These are phyloP conservation scores for Boletus hoseneyae DNA, from an alignment of 1,284 basidiomycete species.

Conservation along the genomic window DNA sequence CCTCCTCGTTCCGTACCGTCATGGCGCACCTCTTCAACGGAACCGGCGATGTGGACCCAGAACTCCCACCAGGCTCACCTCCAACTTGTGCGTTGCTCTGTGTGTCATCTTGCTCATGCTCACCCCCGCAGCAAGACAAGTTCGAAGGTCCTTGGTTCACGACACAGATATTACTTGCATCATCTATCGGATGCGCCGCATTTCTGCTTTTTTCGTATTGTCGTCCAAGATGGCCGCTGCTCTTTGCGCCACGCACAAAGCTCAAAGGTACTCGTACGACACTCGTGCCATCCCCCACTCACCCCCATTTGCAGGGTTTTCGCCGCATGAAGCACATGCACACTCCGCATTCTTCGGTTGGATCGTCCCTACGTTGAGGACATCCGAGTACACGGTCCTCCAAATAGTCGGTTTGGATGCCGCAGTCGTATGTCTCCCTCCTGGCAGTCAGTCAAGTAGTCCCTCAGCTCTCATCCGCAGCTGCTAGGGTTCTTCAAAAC, in stretches of 20 bases:
- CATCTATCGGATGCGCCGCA: constrained; percentile 72
- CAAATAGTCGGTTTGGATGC: constrained; percentile 97
- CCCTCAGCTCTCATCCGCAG: constrained; percentile 39
- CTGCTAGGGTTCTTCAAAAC: constrained; percentile 95
- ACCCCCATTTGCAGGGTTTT: constrained; percentile 58
- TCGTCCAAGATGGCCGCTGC: constrained; percentile 81
- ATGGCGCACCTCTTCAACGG: constrained; percentile 12
- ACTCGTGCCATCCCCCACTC: neutral
- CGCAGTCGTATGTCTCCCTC: constrained; percentile 65
- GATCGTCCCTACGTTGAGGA: constrained; percentile 89
- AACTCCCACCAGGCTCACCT: constrained; percentile 54
- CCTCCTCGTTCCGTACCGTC: no score
- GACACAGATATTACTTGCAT: constrained; percentile 83
- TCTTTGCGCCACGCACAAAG: constrained; percentile 92
- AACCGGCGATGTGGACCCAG: constrained; percentile 24
- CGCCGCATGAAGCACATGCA: constrained; percentile 84
- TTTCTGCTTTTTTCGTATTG: constrained; percentile 89
- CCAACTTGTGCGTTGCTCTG: constrained; percentile 45
- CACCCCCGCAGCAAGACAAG: constrained; percentile 42
- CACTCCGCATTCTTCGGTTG: constrained; percentile 89
- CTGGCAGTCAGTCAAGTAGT: neutral
- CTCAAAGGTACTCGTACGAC: constrained; percentile 66
- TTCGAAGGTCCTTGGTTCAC: constrained; percentile 92
- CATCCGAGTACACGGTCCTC: constrained; percentile 90
- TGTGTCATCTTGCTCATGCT: constrained; percentile 6